Percentiles rank a stretch among this genome's conserved stretches.
Conservation (phyloP, 1,139 yeast genomes). For the Zhuliangozyma blackwelliae region DNA sequence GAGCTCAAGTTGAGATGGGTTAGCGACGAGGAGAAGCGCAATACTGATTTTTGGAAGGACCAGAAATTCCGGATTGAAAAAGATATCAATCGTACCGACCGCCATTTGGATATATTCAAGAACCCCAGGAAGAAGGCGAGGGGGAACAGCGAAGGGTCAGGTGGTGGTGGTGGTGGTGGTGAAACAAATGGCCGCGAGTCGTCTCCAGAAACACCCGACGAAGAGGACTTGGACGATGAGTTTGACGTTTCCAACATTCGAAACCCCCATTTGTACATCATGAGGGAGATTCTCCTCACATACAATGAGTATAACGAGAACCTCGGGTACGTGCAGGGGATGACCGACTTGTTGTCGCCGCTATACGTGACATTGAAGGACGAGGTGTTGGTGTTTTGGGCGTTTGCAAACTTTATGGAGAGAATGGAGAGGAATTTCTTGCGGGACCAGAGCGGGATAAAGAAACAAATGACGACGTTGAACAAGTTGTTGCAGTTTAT, state of each 20-base stretch:
- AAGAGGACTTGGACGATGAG: conserved; percentile 48
- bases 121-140: conserved; percentile 26
- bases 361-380: conserved; percentile 74
- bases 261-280: conserved; percentile 63
- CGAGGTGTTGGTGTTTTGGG: conserved; percentile 83
- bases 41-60: conserved; percentile 78
- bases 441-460: conserved; percentile 90
- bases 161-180: conserved; percentile 16
- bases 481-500: conserved; percentile 82
- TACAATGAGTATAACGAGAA: conserved; percentile 80
- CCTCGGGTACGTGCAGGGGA: conserved; percentile 95
- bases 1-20: conserved; percentile 68
- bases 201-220: conserved; percentile 45
- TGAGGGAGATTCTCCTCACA: conserved; percentile 79
- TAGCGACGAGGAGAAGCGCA: conserved; percentile 50
- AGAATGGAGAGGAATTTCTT: conserved; percentile 93
- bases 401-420: conserved; percentile 84
- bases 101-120: conserved; percentile 60
- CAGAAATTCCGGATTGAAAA: conserved; percentile 87
- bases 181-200: conserved; percentile 24
- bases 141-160: not conserved
- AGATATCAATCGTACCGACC: conserved; percentile 89
- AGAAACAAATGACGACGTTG: conserved; percentile 76
- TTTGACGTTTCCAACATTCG: conserved; percentile 47
- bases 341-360: conserved; percentile 91